phyloP scores from a whole-genome alignment of 257 asterid species.

The Jacaranda mimosifolia region DNA sequence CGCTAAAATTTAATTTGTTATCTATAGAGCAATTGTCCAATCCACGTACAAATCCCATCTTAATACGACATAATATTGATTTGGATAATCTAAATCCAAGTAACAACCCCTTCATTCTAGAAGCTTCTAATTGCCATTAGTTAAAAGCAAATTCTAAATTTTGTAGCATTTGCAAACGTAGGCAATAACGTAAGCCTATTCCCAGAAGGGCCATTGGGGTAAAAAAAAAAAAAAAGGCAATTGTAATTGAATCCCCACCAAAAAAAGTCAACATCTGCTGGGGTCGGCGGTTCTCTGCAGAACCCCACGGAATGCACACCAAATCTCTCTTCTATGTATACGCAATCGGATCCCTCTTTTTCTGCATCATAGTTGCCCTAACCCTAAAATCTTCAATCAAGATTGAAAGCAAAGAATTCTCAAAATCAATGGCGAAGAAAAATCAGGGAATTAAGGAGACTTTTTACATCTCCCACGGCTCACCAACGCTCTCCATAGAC shows the following conservation, averaged over 20 bases:
- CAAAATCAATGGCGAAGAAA: conserved; percentile 2
- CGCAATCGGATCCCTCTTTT: conserved; percentile 35
- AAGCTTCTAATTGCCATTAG: neutral
- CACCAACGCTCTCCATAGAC: conserved; percentile 68
- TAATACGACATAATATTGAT: no score
- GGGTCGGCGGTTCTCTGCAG: no score
- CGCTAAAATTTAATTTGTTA: no score
- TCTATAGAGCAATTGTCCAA: no score
- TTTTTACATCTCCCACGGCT: conserved; percentile 64
- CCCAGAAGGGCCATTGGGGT: no score
- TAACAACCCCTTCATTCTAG: neutral
- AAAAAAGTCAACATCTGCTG: conserved; percentile 3
- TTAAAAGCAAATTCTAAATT: neutral
- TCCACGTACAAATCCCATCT: no score
- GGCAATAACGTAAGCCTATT: conserved; percentile 27
- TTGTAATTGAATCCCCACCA: neutral
- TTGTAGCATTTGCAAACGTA: conserved; percentile 11
- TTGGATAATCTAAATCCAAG: no score
- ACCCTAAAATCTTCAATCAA: conserved; percentile 27
- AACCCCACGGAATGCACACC: conserved; percentile 38
- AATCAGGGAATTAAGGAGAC: conserved; percentile 46
- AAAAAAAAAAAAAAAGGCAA: neutral
- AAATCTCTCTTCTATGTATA: conserved; percentile 40
- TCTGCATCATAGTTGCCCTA: conserved; percentile 38
- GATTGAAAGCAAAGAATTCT: neutral